Percentiles rank a stretch among this genome's conserved stretches.
phyloP scores from a whole-genome alignment of 139 green algal genomes.

The Eudorina sp. region DNA sequence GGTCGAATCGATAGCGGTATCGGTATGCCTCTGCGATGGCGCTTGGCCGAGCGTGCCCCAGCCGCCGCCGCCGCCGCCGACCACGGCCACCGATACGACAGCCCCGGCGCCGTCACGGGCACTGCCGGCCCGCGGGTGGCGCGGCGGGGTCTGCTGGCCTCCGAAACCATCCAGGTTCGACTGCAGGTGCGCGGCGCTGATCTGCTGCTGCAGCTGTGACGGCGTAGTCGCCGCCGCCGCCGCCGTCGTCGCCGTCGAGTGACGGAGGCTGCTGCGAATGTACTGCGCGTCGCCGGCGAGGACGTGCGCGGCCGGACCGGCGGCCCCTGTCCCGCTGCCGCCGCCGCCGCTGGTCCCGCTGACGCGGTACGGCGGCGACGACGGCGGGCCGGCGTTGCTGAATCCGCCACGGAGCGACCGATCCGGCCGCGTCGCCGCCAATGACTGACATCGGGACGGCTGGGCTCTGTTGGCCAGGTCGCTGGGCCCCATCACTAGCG shows the following conservation, averaged over 20 bases:
- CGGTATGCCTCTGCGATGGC: neutral
- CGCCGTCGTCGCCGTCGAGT: neutral
- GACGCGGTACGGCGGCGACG: neutral
- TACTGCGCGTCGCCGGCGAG: neutral
- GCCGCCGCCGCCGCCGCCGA: neutral
- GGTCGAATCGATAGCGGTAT: neutral
- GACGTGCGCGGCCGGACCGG: neutral
- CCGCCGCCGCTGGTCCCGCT: neutral
- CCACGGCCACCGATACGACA: no score
- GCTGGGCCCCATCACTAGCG: neutral
- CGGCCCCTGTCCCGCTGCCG: neutral
- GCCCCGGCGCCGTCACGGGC: neutral
- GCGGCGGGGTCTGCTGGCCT: neutral
- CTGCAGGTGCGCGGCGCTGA: neutral
- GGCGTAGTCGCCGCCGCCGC: neutral
- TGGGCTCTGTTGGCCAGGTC: neutral
- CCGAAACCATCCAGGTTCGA: neutral
- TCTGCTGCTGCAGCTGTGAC: neutral
- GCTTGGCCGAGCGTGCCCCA: neutral
- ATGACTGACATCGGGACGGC: neutral
- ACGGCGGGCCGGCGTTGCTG: neutral
- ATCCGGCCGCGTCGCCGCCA: conserved; percentile 18
- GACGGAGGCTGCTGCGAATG: neutral
- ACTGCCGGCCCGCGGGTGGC: neutral
- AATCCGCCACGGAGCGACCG: neutral